Conservation (phyloP, 345 rosid species). For the Eucalyptus camaldulensis region DNA sequence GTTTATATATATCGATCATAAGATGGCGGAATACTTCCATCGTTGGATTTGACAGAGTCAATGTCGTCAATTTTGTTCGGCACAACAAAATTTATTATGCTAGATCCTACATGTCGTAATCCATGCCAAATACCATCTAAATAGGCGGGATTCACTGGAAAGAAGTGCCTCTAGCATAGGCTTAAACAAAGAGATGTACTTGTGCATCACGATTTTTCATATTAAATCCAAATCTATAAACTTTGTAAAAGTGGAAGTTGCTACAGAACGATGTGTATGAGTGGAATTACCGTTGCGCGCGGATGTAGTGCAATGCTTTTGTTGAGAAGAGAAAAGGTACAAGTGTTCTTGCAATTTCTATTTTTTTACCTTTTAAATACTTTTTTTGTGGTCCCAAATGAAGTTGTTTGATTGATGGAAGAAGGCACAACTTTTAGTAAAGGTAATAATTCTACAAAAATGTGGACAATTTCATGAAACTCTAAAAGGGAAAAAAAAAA, state of each 20-base stretch:
- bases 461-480: background rate
- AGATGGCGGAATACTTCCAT: background rate
- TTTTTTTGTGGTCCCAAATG: background rate
- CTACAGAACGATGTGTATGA: rapidly evolving
- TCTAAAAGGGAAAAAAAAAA: background rate
- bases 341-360: background rate
- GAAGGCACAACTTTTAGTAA: background rate
- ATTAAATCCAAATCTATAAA: background rate
- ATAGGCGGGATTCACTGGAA: rapidly evolving
- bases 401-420: background rate
- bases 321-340: background rate
- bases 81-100: background rate
- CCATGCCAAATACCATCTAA: rapidly evolving
- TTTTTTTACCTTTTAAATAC: background rate
- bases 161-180: background rate
- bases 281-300: background rate
- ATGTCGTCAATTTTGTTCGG: background rate
- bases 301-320: background rate
- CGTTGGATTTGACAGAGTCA: background rate
- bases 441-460: background rate
- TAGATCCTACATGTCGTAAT: rapidly evolving
- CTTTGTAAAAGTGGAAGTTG: background rate
- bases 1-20: background rate
- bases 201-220: rapidly evolving
- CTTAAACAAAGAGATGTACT: background rate